Base-by-base conservation (phyloP, 345 rosid species). In the Clarkia xantiana region DNA sequence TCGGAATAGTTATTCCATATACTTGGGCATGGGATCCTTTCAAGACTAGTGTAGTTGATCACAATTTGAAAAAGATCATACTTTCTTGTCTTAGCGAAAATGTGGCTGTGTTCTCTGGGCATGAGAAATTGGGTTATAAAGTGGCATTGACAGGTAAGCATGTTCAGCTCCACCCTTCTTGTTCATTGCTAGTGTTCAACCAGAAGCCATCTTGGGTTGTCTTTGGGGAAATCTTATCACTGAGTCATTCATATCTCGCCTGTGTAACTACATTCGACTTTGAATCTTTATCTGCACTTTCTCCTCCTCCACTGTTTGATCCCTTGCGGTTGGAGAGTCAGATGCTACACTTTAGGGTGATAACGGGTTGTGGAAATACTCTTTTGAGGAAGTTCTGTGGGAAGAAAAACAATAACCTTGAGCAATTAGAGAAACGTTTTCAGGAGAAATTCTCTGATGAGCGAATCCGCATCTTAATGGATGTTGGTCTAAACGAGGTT, bases 161-260 rank as follows among this genome's bases (percentile, higher is more conserved):
- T 67, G 74, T 81, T 56, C 82, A 73, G 70, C 66, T 85, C 49
- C 97, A 90, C 66, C 95, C 91, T 55, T 74, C 94, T 22, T 80
- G 95, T 65, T 86, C 95, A 3, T 63, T 90, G 72, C 79, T 73
- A 70, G 65, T 72, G 43, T 90, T 83, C 61, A 66, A 67, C 45
- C 77, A 76, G 75, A 90, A 75, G 84, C 95, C 97, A 29, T 52
- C 61, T 57, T 86, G 95, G 94, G 94, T 90, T 47, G 88, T 90
- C 58, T 90, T 86, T 59, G 63, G 84, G 61, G 97, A 90, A 64
- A 74, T 90, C 12, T 66, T 90, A 18, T 77, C 86, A 40, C 15
- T 48, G 41, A 58, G 74, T 45, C 67, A 59, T 62, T 71, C 82
- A 61, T 85, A 77, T 72, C 69, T 90, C 70, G 87, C 85, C 53